These are phyloP conservation scores for Saccharomycopsis sp. DNA, from an alignment of 805 yeast genomes.

Conservation along the genomic window DNA sequence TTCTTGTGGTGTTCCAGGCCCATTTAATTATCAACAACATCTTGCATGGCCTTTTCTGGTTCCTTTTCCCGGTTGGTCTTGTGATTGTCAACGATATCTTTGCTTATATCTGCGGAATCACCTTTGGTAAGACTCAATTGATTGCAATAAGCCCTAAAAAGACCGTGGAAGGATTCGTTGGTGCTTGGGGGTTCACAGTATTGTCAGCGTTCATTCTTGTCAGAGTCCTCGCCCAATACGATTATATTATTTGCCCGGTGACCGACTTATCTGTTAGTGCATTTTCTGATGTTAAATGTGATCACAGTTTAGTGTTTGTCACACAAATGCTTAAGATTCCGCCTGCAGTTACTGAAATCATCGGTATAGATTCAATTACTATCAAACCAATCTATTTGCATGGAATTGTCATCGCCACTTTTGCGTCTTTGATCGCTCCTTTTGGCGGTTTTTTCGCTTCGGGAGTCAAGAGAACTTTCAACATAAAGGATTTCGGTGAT, in stretches of 20 bases:
- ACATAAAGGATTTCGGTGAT: constrained; percentile 95
- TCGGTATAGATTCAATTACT: constrained; percentile 44
- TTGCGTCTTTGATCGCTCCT: constrained; percentile 96
- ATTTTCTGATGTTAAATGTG: constrained; percentile 63
- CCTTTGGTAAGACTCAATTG: constrained; percentile 89
- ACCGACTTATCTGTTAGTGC: constrained; percentile 53
- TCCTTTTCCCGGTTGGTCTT: constrained; percentile 81
- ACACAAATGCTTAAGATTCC: constrained; percentile 78
- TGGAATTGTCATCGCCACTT: constrained; percentile 77
- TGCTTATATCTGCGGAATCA: constrained; percentile 95
- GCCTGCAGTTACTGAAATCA: constrained; percentile 46
- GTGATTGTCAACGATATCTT: constrained; percentile 93
- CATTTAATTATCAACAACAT: constrained; percentile 88
- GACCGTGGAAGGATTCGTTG: constrained; percentile 94
- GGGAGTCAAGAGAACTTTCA: constrained; percentile 94
- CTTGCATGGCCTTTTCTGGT: constrained; percentile 89
- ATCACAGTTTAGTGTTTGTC: constrained; percentile 81
- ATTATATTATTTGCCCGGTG: constrained; percentile 86
- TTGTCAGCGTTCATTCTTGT: constrained; percentile 64
- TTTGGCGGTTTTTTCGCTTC: constrained; percentile 98
- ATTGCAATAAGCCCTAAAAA: constrained; percentile 94
- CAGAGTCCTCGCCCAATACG: constrained; percentile 53
- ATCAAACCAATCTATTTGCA: constrained; percentile 89
- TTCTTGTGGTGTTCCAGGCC: constrained; percentile 88
- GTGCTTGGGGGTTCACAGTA: constrained; percentile 95